phyloP scores from a whole-genome alignment of 768 basidiomycete species.

The Leccinum longicurvipes region DNA sequence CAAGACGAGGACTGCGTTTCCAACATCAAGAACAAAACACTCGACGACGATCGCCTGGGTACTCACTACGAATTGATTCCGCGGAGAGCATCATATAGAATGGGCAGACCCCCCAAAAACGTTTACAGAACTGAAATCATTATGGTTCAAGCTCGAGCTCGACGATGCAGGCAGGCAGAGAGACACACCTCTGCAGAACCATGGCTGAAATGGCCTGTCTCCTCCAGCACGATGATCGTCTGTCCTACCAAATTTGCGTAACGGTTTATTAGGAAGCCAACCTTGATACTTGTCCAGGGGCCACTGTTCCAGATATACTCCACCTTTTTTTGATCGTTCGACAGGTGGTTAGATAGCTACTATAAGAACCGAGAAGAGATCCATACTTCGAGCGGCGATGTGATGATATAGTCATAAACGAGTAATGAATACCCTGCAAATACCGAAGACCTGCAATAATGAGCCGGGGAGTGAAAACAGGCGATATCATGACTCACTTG shows the following conservation, averaged over 20 bases:
- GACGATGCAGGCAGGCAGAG: too few species aligned
- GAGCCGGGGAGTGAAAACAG: neutral
- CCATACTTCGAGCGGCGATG: constrained; percentile 8
- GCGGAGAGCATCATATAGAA: constrained; percentile 9
- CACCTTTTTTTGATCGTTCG: neutral
- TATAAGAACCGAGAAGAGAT: neutral
- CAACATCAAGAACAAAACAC: neutral
- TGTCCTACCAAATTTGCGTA: constrained; percentile 19
- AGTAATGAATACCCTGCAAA: constrained; percentile 4
- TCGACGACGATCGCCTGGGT: neutral
- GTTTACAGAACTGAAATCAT: constrained; percentile 4
- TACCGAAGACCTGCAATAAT: neutral
- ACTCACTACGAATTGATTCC: constrained; percentile 10
- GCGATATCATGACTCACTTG: neutral
- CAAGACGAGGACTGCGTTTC: constrained; percentile 14
- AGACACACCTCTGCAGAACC: neutral
- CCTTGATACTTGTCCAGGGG: constrained; percentile 11
- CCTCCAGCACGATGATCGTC: neutral
- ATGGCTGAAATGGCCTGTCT: neutral
- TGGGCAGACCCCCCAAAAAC: constrained; percentile 4
- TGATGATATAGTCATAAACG: constrained; percentile 11
- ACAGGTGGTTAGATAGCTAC: neutral
- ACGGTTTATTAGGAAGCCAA: constrained; percentile 15
- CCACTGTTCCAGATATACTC: constrained; percentile 16
- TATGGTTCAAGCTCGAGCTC: too few species aligned